Evolutionary conservation across 306 rosid genomes (phyloP).

Genomic region (Prunus armeniaca): DNA sequence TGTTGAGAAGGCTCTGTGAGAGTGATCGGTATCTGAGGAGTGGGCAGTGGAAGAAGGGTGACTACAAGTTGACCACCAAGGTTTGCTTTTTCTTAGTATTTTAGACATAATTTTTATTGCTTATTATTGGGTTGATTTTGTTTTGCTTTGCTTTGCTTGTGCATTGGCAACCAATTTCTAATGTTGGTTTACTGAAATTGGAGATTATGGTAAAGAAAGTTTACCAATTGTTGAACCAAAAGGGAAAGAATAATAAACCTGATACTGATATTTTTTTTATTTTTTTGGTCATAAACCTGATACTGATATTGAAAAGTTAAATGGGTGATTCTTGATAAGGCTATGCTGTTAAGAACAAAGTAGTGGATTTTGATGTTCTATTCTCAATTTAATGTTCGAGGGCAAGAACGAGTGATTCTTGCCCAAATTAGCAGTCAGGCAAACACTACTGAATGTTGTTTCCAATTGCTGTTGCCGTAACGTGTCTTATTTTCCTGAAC

Average conservation of each 20-base stretch:
- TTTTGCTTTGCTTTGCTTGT: neutral
- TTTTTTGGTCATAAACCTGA: neutral
- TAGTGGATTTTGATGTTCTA: neutral
- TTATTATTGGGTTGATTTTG: neutral
- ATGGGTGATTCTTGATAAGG: neutral
- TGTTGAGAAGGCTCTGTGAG: conserved; percentile 54
- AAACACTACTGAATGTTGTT: neutral
- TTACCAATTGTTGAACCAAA: too few relatives aligned
- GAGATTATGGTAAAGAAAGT: neutral
- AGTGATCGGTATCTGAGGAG: conserved; percentile 61
- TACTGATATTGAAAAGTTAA: neutral
- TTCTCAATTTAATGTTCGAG: neutral
- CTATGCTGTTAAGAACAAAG: neutral
- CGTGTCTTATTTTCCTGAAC: neutral
- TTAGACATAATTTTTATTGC: neutral
- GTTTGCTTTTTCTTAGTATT: conserved; percentile 19
- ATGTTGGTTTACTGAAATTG: neutral
- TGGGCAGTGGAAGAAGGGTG: conserved; percentile 65
- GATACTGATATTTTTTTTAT: neutral
- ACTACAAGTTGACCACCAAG: conserved; percentile 67
- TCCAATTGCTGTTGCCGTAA: neutral
- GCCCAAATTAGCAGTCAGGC: neutral
- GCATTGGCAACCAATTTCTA: neutral
- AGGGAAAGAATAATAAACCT: neutral
- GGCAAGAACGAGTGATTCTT: neutral